phyloP scores from a whole-genome alignment of 305 asterid species.

The Fraxinus baroniana region DNA sequence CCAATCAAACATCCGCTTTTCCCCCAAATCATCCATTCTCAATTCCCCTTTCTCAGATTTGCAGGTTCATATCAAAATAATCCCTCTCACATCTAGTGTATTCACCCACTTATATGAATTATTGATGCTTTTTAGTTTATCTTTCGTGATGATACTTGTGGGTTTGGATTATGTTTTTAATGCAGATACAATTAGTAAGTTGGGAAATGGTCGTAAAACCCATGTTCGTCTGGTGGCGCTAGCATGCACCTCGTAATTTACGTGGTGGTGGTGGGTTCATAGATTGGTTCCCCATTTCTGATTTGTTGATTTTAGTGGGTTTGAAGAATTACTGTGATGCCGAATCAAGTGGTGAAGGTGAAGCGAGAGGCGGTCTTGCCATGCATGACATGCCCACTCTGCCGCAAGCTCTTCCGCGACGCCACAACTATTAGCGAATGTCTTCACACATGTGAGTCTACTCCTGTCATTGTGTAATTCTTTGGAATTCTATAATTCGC shows the following conservation, averaged over 20 bases:
- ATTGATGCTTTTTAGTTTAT: slow-evolving; percentile 2
- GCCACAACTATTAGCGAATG: slow-evolving; percentile 39
- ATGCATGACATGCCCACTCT: slow-evolving; percentile 44
- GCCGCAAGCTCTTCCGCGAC: slow-evolving; percentile 35
- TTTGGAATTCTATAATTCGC: slow-evolving; percentile 10
- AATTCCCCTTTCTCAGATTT: slow-evolving; percentile 32
- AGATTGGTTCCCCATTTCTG: not conserved
- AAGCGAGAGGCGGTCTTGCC: slow-evolving; percentile 26
- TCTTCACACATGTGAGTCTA: slow-evolving; percentile 35
- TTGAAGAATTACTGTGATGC: slow-evolving; percentile 26
- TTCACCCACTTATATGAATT: slow-evolving; percentile 17
- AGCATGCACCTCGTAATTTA: slow-evolving; percentile 50
- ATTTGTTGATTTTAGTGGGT: slow-evolving; percentile 33
- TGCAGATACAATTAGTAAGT: slow-evolving; percentile 32
- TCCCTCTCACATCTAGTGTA: slow-evolving; percentile 24
- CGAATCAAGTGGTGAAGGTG: slow-evolving; percentile 33
- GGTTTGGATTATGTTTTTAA: slow-evolving; percentile 35
- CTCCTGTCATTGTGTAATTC: slow-evolving; percentile 1
- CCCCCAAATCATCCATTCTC: slow-evolving; percentile 32
- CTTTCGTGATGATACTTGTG: slow-evolving; percentile 25
- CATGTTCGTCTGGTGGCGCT: slow-evolving; percentile 31
- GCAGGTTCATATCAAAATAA: slow-evolving; percentile 25
- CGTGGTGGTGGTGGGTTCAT: slow-evolving; percentile 29
- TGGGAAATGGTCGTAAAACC: slow-evolving; percentile 42
- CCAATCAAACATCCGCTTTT: slow-evolving; percentile 21